A percentile compares a stretch with the other conserved stretches of the same genome.
Conservation (phyloP, 768 basidiomycete genomes). For the Tylopilus subfusipes region DNA sequence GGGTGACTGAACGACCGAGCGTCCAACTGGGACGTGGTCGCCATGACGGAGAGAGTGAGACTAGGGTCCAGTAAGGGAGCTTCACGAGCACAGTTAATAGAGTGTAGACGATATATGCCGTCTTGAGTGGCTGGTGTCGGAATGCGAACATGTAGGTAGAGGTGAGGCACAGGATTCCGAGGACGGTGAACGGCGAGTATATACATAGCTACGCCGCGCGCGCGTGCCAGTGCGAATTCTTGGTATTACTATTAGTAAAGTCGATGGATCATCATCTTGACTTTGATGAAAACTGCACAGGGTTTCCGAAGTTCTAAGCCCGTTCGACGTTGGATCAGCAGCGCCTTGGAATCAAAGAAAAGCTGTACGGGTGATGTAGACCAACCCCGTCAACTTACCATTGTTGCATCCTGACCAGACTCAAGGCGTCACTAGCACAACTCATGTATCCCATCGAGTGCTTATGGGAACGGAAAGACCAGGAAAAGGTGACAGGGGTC, state of each 20-base stretch:
- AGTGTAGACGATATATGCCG: not conserved
- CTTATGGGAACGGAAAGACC: too few relatives aligned
- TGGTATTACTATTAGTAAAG: too few relatives aligned
- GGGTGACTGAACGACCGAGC: not conserved
- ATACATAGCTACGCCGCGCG: too few relatives aligned
- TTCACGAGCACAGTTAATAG: not conserved
- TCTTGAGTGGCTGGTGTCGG: not conserved
- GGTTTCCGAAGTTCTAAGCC: not conserved
- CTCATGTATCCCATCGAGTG: too few relatives aligned
- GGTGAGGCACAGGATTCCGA: not conserved
- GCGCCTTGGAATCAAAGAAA: not conserved
- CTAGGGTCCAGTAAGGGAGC: conserved; percentile 1
- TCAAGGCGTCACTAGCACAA: too few relatives aligned
- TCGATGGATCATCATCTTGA: not conserved
- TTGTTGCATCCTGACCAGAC: too few relatives aligned
- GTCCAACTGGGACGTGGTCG: not conserved
- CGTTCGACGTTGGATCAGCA: not conserved
- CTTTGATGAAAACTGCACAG: not conserved
- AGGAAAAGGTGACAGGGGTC: too few relatives aligned
- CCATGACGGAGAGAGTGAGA: not conserved
- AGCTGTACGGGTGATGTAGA: too few relatives aligned
- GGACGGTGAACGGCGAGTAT: too few relatives aligned
- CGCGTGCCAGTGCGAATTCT: too few relatives aligned
- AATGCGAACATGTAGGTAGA: not conserved
- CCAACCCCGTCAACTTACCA: too few relatives aligned